These are phyloP conservation scores for Malassezia psittaci DNA, from an alignment of 1,284 basidiomycete species.

Conservation along the genomic window DNA sequence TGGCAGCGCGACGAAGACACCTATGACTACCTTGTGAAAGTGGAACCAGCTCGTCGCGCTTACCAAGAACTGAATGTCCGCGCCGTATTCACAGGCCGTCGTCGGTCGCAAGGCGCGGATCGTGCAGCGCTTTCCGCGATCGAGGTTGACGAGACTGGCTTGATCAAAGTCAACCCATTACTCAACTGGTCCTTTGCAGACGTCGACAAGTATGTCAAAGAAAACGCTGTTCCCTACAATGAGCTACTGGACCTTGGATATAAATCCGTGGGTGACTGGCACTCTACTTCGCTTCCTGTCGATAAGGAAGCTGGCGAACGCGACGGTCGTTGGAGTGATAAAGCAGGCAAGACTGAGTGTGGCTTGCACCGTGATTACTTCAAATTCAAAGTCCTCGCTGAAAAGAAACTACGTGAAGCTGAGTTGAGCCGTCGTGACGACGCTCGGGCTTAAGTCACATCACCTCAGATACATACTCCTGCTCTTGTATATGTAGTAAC, in stretches of 20 bases:
- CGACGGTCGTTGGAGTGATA: conserved; percentile 81
- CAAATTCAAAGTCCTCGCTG: conserved; percentile 39
- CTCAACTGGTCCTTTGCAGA: conserved; percentile 78
- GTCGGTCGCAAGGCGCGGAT: conserved; percentile 81
- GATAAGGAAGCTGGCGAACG: conserved; percentile 61
- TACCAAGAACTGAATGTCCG: conserved; percentile 71
- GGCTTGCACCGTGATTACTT: conserved; percentile 61
- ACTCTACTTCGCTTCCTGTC: conserved; percentile 66
- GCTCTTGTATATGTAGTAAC: no score
- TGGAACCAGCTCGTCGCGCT: conserved; percentile 82
- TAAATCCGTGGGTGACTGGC: conserved; percentile 91
- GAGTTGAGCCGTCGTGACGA: conserved; percentile 35
- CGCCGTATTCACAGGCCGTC: conserved; percentile 84
- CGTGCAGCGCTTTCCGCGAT: conserved; percentile 71
- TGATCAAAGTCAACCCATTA: conserved; percentile 90
- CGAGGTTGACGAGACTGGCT: conserved; percentile 80
- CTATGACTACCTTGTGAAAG: conserved; percentile 91
- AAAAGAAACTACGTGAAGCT: conserved; percentile 39
- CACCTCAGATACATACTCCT: neutral
- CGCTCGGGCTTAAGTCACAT: conserved; percentile 6
- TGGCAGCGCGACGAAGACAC: conserved; percentile 81
- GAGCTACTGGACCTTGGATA: conserved; percentile 80
- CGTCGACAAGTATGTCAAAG: conserved; percentile 75
- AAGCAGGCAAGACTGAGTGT: conserved; percentile 79
- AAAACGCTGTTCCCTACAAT: conserved; percentile 79